Conservation (phyloP, 208 protist genomes). For the Leishmania tropica region DNA sequence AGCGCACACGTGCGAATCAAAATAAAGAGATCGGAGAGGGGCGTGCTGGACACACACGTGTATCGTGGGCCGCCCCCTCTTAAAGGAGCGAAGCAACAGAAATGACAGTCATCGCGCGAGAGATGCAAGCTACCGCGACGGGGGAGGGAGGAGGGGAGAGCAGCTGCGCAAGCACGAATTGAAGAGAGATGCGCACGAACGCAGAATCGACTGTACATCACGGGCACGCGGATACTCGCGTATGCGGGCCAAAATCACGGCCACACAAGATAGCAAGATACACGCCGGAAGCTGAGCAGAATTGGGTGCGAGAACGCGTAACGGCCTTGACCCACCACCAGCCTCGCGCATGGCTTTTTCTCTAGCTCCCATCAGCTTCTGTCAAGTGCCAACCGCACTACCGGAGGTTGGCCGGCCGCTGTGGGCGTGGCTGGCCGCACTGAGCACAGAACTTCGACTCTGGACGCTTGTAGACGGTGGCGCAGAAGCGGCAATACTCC, state of each 20-base stretch:
- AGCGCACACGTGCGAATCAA: neutral
- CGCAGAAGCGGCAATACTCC: conserved; percentile 55
- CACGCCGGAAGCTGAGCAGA: neutral
- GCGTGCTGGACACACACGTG: no score
- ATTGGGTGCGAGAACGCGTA: neutral
- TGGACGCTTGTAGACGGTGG: conserved; percentile 46
- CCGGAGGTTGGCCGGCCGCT: conserved; percentile 11
- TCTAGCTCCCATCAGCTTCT: neutral
- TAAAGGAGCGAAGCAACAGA: neutral
- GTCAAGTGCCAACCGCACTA: neutral
- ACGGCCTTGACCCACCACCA: neutral
- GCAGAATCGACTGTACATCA: neutral
- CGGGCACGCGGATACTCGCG: neutral
- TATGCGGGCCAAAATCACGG: neutral
- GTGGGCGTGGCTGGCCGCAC: conserved; percentile 48
- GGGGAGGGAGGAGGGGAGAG: neutral
- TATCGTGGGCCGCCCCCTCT: no score
- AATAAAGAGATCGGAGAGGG: neutral
- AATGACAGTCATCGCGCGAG: neutral
- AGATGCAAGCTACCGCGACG: neutral
- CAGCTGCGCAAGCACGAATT: neutral
- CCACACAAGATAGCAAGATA: neutral
- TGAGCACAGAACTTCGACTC: conserved; percentile 61
- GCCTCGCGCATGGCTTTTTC: neutral
- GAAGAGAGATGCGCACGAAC: neutral